Conservation (phyloP, 768 basidiomycete genomes). For the Hortiboletus flavorubellus region DNA sequence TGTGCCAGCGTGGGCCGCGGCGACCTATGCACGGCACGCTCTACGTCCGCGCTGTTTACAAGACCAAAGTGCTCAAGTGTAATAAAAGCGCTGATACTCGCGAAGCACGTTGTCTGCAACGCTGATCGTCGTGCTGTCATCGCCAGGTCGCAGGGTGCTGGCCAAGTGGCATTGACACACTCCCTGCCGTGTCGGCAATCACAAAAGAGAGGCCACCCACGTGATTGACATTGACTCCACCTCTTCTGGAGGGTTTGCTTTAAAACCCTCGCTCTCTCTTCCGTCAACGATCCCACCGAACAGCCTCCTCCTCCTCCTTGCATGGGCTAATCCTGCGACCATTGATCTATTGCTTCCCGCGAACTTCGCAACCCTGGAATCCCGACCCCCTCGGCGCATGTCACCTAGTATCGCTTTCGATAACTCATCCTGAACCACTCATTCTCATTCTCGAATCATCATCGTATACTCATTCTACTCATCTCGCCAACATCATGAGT, state of each 20-base stretch:
- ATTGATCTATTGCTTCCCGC: background rate
- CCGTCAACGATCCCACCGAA: no score
- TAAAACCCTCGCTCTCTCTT: background rate
- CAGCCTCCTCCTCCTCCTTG: background rate
- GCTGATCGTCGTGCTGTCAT: conserved; percentile 4
- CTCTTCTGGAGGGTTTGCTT: background rate
- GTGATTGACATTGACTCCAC: background rate
- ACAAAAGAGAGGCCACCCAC: background rate
- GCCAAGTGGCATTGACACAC: background rate
- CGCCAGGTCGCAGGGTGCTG: background rate
- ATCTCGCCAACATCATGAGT: conserved; percentile 30
- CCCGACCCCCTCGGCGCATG: conserved; percentile 23
- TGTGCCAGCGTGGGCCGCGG: background rate
- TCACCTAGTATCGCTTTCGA: conserved; percentile 10
- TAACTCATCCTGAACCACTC: conserved; percentile 6
- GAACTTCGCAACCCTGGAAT: conserved; percentile 17
- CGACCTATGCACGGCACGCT: background rate
- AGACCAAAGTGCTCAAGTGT: background rate
- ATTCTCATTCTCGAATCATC: conserved; percentile 1
- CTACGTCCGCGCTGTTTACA: conserved; percentile 16
- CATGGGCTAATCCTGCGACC: conserved; percentile 17
- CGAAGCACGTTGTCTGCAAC: background rate
- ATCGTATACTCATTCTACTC: background rate
- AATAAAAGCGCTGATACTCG: background rate
- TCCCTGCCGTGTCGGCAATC: background rate